Evolutionary conservation across 176 grass and related monocot genomes (phyloP), one percentile per base, ranked within the genome.

Genomic region (sorghum (Sorghum bicolor)): DNA sequence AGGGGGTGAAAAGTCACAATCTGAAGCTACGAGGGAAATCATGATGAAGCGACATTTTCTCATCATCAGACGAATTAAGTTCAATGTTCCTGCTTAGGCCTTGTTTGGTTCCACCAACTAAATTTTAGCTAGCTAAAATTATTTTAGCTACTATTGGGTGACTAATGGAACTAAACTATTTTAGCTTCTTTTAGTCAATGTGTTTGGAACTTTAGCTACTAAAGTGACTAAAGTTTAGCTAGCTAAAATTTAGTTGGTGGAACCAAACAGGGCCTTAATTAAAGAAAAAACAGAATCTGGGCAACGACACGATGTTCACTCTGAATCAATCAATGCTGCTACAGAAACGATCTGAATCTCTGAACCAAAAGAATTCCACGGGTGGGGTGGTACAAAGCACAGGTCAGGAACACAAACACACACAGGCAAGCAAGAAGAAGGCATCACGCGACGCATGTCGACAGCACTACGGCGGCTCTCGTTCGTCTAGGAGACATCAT

Each of bases 281-380:
- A 10, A 16, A 22, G 39, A 7, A 29, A 40, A 5, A 40, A 31
- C 12, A 53, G 3, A 3, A 28, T 37, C 14, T 22, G 28, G 6
- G 6, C 40, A 79, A 44, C 71, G n/a, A 83, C 31, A 25, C 8
- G 16, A 31, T 55, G 24, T 17, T 26, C 31, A 55, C 40, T 41
- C 10, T 13, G 48, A 82, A 70, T 19, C 26, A 70, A 68, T 32
- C 34, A 75, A 68, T 61, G 44, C 13, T 47, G 84, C 72, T 82
- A 47, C 2, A 65, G 31, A 30, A 61, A 75, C 15, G 6, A 24
- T 43, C 52, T 70, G 76, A 76, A 80, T 6, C 19, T 69, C 60
- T 26, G 80, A 83, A 88, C 50, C 13, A 64, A 87, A 64, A 81
- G 24, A 87, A 24, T 52, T 36, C 10, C 15, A 75, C 66, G 13